Base-by-base conservation (phyloP, 2,329 filamentous ascomycete species). In the Cryoendolithus antarcticus region DNA sequence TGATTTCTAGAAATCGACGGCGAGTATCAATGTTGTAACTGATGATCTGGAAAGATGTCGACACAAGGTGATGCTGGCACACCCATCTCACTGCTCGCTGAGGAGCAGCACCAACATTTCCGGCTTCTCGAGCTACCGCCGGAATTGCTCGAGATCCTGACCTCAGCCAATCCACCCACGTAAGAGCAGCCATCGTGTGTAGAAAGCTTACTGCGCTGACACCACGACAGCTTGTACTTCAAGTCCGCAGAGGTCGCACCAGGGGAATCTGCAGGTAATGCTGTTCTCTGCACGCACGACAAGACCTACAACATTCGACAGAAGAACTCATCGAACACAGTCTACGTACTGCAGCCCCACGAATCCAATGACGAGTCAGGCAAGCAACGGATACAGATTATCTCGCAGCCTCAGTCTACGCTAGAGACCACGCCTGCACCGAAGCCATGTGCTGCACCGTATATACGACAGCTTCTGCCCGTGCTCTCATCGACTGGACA, bases 311-410 rank as follows among this genome's bases (percentile, higher is more conserved):
- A 70, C 42, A 59, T 80, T 37, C 74, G 74, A 48, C 75, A 80
- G 56, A 75, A 80, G 38, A 74, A 76, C 48, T 78, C 75, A 10
- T 79, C 75, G 19, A 80, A 80, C 48, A 74, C 72, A 29, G 63
- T 80, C 40, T 72, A 74, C 55, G 53, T 79, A 30, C 60, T 73
- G 15, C 61, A 61, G 36, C 64, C 63, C 46, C 47, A 47, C 12
- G 4, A 5, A n/a, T 9, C 32, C 15, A 21, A 30, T 15, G 27
- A 35, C 29, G 24, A 15, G 1, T 27, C 38, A 10, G 65, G 35
- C 51, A 61, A 44, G 64, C 63, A 39, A 27, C 24, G 24, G 24
- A 27, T 27, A 8, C 24, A 27, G 7, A 27, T 27, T 8, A 59
- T 69, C 44, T 63, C 67, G 19, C 56, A 64, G 47, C 66, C 62